Percentiles rank a stretch among this genome's conserved stretches.
These are phyloP conservation scores for Globisporangium emineosum DNA, from an alignment of 352 stramenopile species.

Conservation along the genomic window DNA sequence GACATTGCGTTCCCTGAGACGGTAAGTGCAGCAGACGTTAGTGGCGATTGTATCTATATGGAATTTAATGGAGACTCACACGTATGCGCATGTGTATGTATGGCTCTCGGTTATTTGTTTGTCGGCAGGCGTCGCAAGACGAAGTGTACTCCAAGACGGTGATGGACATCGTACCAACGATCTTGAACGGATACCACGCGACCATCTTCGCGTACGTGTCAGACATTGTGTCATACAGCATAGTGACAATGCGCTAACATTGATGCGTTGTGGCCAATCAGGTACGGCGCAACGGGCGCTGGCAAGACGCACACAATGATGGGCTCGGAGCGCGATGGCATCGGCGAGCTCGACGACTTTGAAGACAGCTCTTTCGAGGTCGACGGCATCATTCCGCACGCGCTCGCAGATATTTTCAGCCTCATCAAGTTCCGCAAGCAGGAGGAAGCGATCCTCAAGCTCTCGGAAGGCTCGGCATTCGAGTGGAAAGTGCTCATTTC, in stretches of 20 bases:
- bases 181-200: conserved; percentile 77
- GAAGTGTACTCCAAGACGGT: conserved; percentile 60
- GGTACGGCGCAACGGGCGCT: conserved; percentile 54
- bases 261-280: background rate
- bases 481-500: conserved; percentile 82
- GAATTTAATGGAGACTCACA: too few relatives aligned
- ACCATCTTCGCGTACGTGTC: conserved; percentile 68
- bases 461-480: conserved; percentile 41
- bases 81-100: background rate
- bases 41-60: background rate
- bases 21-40: conserved; percentile 3
- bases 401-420: conserved; percentile 54
- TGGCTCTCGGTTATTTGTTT: background rate
- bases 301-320: conserved; percentile 79
- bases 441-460: conserved; percentile 42
- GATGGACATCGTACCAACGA: conserved; percentile 56
- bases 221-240: background rate
- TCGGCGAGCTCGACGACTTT: conserved; percentile 38
- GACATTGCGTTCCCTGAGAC: conserved; percentile 53
- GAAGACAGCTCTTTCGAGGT: conserved; percentile 39
- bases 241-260: background rate
- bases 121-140: conserved; percentile 31
- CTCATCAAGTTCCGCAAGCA: conserved; percentile 63
- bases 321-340: conserved; percentile 56
- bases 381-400: conserved; percentile 85